Evolutionary conservation across 2,329 filamentous ascomycete genomes (phyloP), one percentile per base, ranked within the genome.

Genomic region (Penicillium decumbens): DNA sequence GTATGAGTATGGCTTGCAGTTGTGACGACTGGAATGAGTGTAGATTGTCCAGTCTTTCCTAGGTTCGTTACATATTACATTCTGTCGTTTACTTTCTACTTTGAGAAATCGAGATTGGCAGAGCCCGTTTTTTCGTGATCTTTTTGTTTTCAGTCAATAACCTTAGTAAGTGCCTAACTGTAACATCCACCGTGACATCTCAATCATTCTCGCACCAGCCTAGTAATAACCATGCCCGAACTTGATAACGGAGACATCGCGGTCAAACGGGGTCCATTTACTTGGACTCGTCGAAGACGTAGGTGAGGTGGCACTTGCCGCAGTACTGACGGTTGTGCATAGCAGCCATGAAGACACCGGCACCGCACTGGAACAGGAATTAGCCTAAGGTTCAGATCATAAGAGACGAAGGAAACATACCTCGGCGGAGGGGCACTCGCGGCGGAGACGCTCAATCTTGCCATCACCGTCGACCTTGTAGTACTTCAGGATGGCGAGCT

Each of bases 321-420:
- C 90, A 95, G 87, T 96, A 95, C 80, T 98, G 95, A 76, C 93
- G 89, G 81, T 98, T 95, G 80, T 95, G 87, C 91, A 97, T 97
- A 75, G 93, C 89, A 75, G 93, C 93, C 93, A 98, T 98, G 88
- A 98, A 98, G 81, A 98, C 87, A 91, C 93, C 93, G 70, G 95
- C 93, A 84, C 93, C 93, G 78, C 93, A 98, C 90, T 95, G 59
- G 43, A 46, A 50, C 37, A 12, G 3, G 32, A 46, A 47, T 68
- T 77, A 65, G 79, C 71, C 71, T 33, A 10, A 25, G 20, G 6
- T 15, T 27, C 38, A 15, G n/a, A 28, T 13, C 20, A 38, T 13
- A 9, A 20, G 9, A 12, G 15, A 12, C 2, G 33, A 37, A 29
- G 13, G 32, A 18, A 28, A 79, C 88, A 80, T 77, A 93, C 89